A percentile compares a stretch with the other conserved stretches of the same genome.
These are phyloP conservation scores for Rubroshorea leprosula DNA, from an alignment of 345 rosid species.

Conservation along the genomic window DNA sequence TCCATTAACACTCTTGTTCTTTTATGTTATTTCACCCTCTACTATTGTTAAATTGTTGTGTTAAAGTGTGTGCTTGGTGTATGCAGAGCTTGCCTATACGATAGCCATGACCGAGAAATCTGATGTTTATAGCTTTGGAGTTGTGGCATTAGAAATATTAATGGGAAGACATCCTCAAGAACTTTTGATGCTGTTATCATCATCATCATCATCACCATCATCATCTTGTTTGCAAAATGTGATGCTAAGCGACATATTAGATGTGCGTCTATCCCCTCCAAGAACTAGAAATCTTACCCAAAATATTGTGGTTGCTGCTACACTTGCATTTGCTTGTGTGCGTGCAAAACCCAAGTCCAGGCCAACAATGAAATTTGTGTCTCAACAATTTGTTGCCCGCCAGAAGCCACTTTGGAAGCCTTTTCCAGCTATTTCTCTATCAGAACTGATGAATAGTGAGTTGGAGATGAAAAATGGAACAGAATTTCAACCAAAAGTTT, in stretches of 20 bases:
- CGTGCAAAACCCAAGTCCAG: constrained; percentile 4
- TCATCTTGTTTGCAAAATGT: constrained; percentile 1
- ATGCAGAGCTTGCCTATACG: constrained; percentile 15
- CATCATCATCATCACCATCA: neutral
- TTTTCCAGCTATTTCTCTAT: neutral
- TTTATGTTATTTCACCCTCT: neutral
- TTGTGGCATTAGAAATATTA: constrained; percentile 12
- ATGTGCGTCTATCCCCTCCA: constrained; percentile 4
- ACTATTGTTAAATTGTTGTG: neutral
- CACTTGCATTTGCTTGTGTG: constrained; percentile 11
- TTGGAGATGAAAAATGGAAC: neutral
- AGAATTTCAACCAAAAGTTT: neutral
- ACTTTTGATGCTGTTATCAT: constrained; percentile 8
- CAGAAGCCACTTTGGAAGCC: neutral
- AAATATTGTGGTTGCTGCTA: neutral
- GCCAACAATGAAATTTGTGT: constrained; percentile 16
- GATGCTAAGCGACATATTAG: neutral
- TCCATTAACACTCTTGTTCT: neutral
- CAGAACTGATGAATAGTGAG: neutral
- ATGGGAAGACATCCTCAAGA: constrained; percentile 19
- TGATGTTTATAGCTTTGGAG: constrained; percentile 21
- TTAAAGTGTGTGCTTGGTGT: neutral
- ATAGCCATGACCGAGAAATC: constrained; percentile 9
- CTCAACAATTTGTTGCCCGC: constrained; percentile 1
- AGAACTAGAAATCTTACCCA: neutral